Conservation (phyloP, 768 basidiomycete genomes). For the Mycena amicta region DNA sequence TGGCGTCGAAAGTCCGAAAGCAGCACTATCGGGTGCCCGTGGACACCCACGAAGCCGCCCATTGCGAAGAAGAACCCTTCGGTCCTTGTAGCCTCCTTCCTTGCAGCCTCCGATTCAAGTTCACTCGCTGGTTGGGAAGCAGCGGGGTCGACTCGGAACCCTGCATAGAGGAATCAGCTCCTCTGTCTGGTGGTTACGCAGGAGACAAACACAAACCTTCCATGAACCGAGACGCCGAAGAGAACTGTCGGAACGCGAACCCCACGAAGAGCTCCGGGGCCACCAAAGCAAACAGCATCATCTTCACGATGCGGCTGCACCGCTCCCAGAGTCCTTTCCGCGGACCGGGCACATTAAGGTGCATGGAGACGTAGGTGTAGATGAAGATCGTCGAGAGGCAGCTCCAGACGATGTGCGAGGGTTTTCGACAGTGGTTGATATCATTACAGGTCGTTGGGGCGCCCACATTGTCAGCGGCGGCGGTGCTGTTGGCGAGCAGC, state of each 20-base stretch:
- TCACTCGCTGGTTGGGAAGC: background rate
- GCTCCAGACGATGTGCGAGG: background rate
- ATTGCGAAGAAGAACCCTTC: conserved; percentile 1
- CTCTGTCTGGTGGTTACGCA: background rate
- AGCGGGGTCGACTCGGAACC: background rate
- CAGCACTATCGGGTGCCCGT: background rate
- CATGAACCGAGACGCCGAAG: background rate
- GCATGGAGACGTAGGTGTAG: conserved; percentile 4
- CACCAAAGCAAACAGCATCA: background rate
- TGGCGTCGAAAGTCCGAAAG: background rate
- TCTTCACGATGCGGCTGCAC: background rate
- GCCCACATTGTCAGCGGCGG: background rate
- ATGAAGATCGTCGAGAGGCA: conserved; percentile 1
- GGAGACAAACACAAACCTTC: background rate
- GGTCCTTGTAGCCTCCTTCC: background rate
- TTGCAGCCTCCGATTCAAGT: background rate
- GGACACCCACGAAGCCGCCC: background rate
- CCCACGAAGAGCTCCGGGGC: background rate
- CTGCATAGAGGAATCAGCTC: background rate
- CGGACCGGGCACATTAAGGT: background rate
- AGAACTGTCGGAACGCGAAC: background rate
- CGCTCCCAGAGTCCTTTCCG: background rate
- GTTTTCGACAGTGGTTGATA: background rate
- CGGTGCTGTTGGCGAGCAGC: background rate
- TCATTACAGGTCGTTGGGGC: background rate